phyloP scores from a whole-genome alignment of 2,329 filamentous ascomycete genomes.

The Apiospora phragmitis region DNA sequence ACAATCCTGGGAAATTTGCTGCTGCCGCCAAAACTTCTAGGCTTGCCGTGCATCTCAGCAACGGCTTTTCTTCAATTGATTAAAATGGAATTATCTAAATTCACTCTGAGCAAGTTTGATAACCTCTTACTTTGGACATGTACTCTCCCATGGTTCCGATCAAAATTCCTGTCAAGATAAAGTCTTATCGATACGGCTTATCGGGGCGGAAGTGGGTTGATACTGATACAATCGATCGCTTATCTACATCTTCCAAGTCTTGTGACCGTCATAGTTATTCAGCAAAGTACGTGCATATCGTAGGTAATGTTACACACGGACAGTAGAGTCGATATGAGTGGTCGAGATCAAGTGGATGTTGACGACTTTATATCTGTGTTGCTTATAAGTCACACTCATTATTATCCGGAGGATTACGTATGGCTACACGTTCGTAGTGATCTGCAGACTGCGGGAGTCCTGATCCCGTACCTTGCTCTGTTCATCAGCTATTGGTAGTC shows the following conservation, averaged over 20 bases:
- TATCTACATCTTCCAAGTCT: not conserved
- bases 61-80: not conserved
- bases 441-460: not conserved
- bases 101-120: not conserved
- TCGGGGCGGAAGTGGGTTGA: not conserved
- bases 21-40: not conserved
- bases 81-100: not conserved
- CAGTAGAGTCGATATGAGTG: not conserved
- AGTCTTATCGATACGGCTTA: constrained; percentile 4
- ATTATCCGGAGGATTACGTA: not conserved
- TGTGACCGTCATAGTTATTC: not conserved
- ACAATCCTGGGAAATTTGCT: not conserved
- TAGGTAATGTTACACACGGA: not conserved
- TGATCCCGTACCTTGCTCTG: not conserved
- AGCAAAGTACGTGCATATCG: not conserved
- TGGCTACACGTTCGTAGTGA: not conserved
- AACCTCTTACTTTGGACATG: not conserved
- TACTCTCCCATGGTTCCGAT: not conserved
- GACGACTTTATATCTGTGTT: not conserved
- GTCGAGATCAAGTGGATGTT: not conserved
- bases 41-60: not conserved
- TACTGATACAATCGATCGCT: not conserved
- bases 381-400: not conserved
- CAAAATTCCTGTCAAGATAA: not conserved
- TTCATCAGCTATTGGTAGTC: not conserved